Evolutionary conservation across 1,284 basidiomycete species (phyloP), one percentile per base, ranked within the genome.

Genomic region (Stereum hirsutum): DNA sequence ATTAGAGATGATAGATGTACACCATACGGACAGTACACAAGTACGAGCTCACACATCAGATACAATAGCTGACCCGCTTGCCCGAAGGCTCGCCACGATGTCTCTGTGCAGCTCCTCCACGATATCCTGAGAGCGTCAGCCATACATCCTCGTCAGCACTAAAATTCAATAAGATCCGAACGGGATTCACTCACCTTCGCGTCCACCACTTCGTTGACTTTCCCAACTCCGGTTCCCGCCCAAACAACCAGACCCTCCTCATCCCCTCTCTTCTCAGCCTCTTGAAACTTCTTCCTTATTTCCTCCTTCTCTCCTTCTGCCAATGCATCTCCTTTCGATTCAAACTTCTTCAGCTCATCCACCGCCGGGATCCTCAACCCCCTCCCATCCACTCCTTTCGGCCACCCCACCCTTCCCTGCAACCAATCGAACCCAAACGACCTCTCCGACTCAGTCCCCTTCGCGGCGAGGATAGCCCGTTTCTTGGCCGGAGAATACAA

Each of bases 191-290:
- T 52, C 45, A 81, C 83, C 68, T 72, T 69, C 6, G 81, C 78
- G 30, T 70, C 60, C 54, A 73, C 69, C 46, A 76, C 64, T 46
- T 69, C 63, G 25, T 64, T 65, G 60, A 83, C 69, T 40, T 74
- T 62, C n/a, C 73, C 76, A 41, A 84, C 72, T 27, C 81, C 75
- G 41, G 72, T 68, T 17, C 86, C 85, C 17, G 79, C 73, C 83
- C 84, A 87, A n/a, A 77, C 65, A 14, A 85, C 58, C 49, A 74
- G 69, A 44, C 77, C 67, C 46, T 64, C 59, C 6, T 65, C 57
- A 53, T 85, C 71, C 27, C 63, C 65, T 19, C 59, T 57, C 46
- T 60, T 57, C 17, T 61, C 54, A 5, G 65, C 78, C 46, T 70
- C 66, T 27, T 51, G 51, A 47, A 73, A 74, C 47, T 65, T 70